Conservation (phyloP, 805 yeast genomes). For the Ogataea dorogensis region DNA sequence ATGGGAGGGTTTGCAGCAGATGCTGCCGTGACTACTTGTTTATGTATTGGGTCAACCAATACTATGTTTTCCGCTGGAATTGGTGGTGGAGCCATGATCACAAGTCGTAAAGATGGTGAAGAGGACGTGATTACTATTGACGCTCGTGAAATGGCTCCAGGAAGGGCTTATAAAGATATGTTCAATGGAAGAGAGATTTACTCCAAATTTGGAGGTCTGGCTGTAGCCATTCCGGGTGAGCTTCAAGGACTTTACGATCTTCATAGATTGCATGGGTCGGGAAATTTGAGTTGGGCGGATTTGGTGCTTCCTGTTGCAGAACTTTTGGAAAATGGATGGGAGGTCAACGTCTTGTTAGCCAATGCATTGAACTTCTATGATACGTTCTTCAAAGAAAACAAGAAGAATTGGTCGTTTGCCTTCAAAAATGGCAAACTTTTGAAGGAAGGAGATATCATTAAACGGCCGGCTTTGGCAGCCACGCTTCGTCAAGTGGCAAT, state of each 20-base stretch:
- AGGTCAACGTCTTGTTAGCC: constrained; percentile 43
- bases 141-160: constrained; percentile 89
- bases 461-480: constrained; percentile 59
- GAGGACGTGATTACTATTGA: constrained; percentile 64
- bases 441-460: constrained; percentile 57
- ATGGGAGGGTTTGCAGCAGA: constrained; percentile 85
- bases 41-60: constrained; percentile 83
- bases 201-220: constrained; percentile 79
- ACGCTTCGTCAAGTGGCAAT: constrained; percentile 67
- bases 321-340: constrained; percentile 65
- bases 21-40: constrained; percentile 83
- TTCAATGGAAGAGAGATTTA: constrained; percentile 43
- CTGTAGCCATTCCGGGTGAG: constrained; percentile 91
- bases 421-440: constrained; percentile 38
- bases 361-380: constrained; percentile 40
- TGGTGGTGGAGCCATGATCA: constrained; percentile 89
- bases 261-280: constrained; percentile 62
- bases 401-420: constrained; percentile 57
- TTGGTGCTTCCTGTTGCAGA: constrained; percentile 74
- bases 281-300: constrained; percentile 67
- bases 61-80: constrained; percentile 89
- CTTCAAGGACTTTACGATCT: constrained; percentile 74
- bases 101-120: constrained; percentile 39
- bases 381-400: constrained; percentile 30
- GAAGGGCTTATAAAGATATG: constrained; percentile 61